These are phyloP conservation scores for Neospermospora avenae DNA, from an alignment of 2,329 filamentous ascomycete species.

Conservation along the genomic window DNA sequence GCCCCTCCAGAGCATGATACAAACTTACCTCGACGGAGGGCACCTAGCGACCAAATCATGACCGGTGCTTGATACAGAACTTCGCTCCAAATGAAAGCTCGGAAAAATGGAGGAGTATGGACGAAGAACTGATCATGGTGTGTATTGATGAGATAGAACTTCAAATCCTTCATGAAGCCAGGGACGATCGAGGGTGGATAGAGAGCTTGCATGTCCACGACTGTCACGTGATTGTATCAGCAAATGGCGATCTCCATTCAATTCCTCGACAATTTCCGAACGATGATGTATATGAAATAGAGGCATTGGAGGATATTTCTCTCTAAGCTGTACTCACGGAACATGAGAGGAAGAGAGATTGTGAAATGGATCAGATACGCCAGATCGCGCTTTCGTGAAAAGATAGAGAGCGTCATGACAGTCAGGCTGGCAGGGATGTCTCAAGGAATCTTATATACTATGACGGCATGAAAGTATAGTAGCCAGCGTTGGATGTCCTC, in stretches of 20 bases:
- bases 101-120: slow-evolving; percentile 57
- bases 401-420: slow-evolving; percentile 30
- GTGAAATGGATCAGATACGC: slow-evolving; percentile 57
- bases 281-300: not conserved
- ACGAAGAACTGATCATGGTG: slow-evolving; percentile 64
- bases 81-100: slow-evolving; percentile 55
- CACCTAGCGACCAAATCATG: slow-evolving; percentile 57
- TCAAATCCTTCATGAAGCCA: slow-evolving; percentile 46
- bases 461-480: too few relatives aligned
- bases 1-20: not conserved
- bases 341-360: slow-evolving; percentile 58
- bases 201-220: slow-evolving; percentile 57
- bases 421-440: not conserved
- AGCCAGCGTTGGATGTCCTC: too few relatives aligned
- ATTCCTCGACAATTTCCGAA: not conserved
- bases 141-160: slow-evolving; percentile 55
- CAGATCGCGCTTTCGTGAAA: slow-evolving; percentile 33
- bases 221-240: slow-evolving; percentile 37
- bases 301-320: too few relatives aligned
- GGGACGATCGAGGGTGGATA: slow-evolving; percentile 52
- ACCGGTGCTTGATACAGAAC: slow-evolving; percentile 58
- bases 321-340: slow-evolving; percentile 44
- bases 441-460: not conserved
- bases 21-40: slow-evolving; percentile 46
- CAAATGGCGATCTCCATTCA: not conserved